A percentile compares a stretch with the other conserved stretches of the same genome.
These are phyloP conservation scores for Klebsormidium nitens DNA, from an alignment of 139 green algal genomes.

Conservation along the genomic window DNA sequence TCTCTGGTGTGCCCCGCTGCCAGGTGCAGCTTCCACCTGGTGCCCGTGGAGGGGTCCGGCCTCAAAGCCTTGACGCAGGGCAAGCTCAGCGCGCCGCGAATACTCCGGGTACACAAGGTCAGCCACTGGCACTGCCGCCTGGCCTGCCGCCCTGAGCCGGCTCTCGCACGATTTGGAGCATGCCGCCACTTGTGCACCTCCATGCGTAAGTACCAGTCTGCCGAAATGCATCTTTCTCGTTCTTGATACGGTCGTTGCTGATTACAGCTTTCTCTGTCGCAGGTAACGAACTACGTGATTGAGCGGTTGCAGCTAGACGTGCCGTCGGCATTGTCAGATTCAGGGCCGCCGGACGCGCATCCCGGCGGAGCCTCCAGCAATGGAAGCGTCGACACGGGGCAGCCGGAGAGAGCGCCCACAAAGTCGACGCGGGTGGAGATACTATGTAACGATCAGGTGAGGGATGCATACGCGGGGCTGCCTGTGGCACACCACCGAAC, in stretches of 20 bases:
- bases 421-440: conserved; percentile 11
- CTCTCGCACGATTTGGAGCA: too few relatives aligned
- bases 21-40: conserved; percentile 77
- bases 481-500: not conserved
- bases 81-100: conserved; percentile 75
- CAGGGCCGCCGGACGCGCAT: not conserved
- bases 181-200: too few relatives aligned
- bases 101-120: conserved; percentile 76
- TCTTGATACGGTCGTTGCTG: not conserved
- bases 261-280: conserved; percentile 3
- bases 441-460: conserved; percentile 30
- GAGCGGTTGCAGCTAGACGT: conserved; percentile 18
- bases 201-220: too few relatives aligned
- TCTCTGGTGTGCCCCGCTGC: too few relatives aligned
- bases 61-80: conserved; percentile 66
- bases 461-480: not conserved
- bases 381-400: not conserved
- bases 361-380: not conserved
- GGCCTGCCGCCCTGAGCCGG: not conserved
- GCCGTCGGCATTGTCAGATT: not conserved
- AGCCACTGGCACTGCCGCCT: not conserved
- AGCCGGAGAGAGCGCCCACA: not conserved
- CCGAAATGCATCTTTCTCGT: not conserved
- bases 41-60: conserved; percentile 54
- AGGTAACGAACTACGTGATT: conserved; percentile 40